Percentiles rank a stretch among this genome's conserved stretches.
Conservation (phyloP, 2,329 filamentous ascomycete genomes). For the Simplicillium sp. region DNA sequence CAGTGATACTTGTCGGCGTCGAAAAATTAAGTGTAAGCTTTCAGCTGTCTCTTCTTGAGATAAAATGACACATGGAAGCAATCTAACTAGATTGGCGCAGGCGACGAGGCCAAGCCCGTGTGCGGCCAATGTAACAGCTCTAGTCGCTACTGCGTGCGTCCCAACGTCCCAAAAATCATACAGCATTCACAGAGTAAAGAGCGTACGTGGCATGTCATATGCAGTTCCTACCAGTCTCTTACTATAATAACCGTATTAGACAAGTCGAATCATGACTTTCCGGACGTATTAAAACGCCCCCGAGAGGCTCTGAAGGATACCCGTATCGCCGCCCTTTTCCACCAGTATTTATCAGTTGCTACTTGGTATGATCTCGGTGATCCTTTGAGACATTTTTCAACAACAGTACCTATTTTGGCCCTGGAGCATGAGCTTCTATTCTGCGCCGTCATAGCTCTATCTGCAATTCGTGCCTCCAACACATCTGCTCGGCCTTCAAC, state of each 20-base stretch:
- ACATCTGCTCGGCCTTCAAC: constrained; percentile 16
- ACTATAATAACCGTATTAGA: no score
- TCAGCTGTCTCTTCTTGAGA: no score
- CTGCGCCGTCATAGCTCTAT: constrained; percentile 32
- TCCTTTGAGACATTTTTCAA: constrained; percentile 20
- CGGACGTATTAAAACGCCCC: constrained; percentile 8
- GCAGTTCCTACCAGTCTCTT: no score
- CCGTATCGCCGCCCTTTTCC: constrained; percentile 24
- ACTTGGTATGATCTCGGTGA: constrained; percentile 40
- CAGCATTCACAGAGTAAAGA: no score
- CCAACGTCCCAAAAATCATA: constrained; percentile 5
- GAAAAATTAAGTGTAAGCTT: no score
- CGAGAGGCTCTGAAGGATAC: constrained; percentile 17
- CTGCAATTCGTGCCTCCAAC: constrained; percentile 28
- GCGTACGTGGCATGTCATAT: no score
- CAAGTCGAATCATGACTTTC: no score
- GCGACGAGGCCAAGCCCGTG: constrained; percentile 20
- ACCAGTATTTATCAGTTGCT: constrained; percentile 29
- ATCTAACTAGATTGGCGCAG: constrained; percentile 9
- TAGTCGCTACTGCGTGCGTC: constrained; percentile 23
- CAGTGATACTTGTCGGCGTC: no score
- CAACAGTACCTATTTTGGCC: constrained; percentile 22
- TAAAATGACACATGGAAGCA: no score
- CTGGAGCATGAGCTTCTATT: constrained; percentile 31
- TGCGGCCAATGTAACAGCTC: constrained; percentile 21